Evolutionary conservation across 2,329 filamentous ascomycete genomes (phyloP).

Genomic region (Beauveria australis): DNA sequence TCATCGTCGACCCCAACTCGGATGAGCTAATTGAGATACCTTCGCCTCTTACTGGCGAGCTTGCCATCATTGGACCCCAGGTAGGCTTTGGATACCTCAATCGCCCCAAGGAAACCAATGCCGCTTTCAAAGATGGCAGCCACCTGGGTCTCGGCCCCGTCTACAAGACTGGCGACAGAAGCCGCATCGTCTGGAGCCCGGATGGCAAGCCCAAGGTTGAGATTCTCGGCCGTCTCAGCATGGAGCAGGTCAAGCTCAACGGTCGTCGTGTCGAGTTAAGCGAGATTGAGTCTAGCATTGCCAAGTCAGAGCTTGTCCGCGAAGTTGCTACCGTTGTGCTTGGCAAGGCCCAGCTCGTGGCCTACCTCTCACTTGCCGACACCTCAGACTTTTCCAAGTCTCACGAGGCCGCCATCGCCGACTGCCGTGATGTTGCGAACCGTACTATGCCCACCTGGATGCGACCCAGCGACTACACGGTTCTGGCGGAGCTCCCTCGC

Average conservation of each 20-base stretch:
- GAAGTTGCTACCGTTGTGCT: conserved; percentile 37
- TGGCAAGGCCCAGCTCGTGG: conserved; percentile 18
- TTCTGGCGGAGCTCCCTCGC: conserved; percentile 9
- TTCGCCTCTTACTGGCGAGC: conserved; percentile 5
- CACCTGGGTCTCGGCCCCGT: conserved; percentile 29
- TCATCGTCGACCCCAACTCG: conserved; percentile 9
- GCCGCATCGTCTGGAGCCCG: conserved; percentile 5
- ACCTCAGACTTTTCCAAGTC: background rate
- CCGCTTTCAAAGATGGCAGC: conserved; percentile 6
- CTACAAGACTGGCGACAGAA: conserved; percentile 8
- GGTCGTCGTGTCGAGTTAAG: conserved; percentile 10
- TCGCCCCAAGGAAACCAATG: conserved; percentile 9
- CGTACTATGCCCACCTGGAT: conserved; percentile 9
- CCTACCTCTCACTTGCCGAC: conserved; percentile 6
- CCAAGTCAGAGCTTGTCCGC: conserved; percentile 15
- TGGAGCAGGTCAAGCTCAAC: conserved; percentile 12
- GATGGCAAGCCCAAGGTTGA: conserved; percentile 11
- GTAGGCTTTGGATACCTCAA: conserved; percentile 12
- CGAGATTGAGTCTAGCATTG: conserved; percentile 8
- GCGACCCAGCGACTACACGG: conserved; percentile 7
- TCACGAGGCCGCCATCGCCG: background rate
- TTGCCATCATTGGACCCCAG: conserved; percentile 21
- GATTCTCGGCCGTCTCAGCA: conserved; percentile 8
- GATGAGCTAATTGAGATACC: conserved; percentile 1
- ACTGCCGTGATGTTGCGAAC: conserved; percentile 9